Evolutionary conservation across 768 basidiomycete species (phyloP).

Genomic region (Neoboletus brunneissimus): DNA sequence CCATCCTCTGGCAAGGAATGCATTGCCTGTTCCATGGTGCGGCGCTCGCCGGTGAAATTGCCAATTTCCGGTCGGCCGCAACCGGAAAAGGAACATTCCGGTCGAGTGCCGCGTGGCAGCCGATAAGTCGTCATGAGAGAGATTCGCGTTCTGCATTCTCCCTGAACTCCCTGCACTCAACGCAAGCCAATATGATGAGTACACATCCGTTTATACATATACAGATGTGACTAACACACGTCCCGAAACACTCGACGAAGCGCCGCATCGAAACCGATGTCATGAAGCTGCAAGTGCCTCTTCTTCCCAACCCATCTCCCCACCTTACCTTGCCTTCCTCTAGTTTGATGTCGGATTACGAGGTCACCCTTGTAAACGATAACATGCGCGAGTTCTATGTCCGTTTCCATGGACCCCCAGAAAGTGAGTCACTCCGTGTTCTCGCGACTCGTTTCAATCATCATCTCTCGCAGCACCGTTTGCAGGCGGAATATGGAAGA

Average conservation of each 20-base stretch:
- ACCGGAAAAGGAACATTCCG: slow-evolving; percentile 23
- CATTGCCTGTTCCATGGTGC: background rate
- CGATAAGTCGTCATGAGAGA: slow-evolving; percentile 17
- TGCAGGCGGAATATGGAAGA: slow-evolving; percentile 98
- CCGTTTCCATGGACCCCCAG: slow-evolving; percentile 87
- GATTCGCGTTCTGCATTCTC: slow-evolving; percentile 4
- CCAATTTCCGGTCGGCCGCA: slow-evolving; percentile 3
- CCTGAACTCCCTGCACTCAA: slow-evolving; percentile 9
- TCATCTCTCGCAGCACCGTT: slow-evolving; percentile 71
- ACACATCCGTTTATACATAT: slow-evolving; percentile 21
- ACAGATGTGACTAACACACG: slow-evolving; percentile 28
- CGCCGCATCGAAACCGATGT: slow-evolving; percentile 98
- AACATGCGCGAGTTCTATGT: slow-evolving; percentile 99
- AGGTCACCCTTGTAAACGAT: slow-evolving; percentile 96
- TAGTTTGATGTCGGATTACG: slow-evolving; percentile 98
- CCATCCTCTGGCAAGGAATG: slow-evolving; percentile 20
- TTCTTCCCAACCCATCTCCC: background rate
- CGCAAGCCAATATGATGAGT: slow-evolving; percentile 59
- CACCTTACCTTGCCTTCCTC: slow-evolving; percentile 10
- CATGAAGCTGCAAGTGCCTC: slow-evolving; percentile 83
- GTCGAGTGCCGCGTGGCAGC: slow-evolving; percentile 6
- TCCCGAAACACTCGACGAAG: slow-evolving; percentile 67
- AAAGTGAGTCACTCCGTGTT: slow-evolving; percentile 62
- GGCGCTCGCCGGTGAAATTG: background rate
- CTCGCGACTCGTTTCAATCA: slow-evolving; percentile 2